Evolutionary conservation across 768 basidiomycete genomes (phyloP).

Genomic region (Boletus sp.): DNA sequence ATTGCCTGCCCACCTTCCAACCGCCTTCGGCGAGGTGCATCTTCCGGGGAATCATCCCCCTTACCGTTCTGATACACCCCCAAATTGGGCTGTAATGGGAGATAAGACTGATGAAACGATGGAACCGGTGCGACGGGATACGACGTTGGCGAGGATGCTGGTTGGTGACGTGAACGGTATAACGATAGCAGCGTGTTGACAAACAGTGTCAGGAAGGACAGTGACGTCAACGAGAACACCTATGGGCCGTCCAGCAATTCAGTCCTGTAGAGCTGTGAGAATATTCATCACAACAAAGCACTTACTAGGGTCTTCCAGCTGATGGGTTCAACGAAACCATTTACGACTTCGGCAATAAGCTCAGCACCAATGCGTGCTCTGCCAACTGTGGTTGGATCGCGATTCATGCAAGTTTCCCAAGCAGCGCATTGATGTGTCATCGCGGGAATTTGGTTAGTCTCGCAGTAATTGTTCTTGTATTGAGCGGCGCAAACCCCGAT

Average conservation of each 20-base stretch:
- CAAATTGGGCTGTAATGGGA: slow-evolving; percentile 48
- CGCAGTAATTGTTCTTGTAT: slow-evolving; percentile 82
- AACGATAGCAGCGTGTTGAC: slow-evolving; percentile 77
- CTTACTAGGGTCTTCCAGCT: slow-evolving; percentile 95
- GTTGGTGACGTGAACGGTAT: slow-evolving; percentile 65
- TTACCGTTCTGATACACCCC: slow-evolving; percentile 41
- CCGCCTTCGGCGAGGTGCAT: slow-evolving; percentile 50
- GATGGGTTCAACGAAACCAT: slow-evolving; percentile 95
- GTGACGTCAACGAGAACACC: slow-evolving; percentile 72
- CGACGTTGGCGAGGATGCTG: slow-evolving; percentile 37
- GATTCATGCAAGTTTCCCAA: slow-evolving; percentile 95
- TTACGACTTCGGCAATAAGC: slow-evolving; percentile 93
- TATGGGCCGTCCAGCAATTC: slow-evolving; percentile 28
- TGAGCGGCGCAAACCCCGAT: slow-evolving; percentile 82
- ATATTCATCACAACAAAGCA: slow-evolving; percentile 12
- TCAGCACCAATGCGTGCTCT: slow-evolving; percentile 90
- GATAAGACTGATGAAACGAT: slow-evolving; percentile 48
- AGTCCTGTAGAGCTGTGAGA: slow-evolving; percentile 17
- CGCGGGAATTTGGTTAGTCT: slow-evolving; percentile 71
- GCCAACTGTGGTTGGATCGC: slow-evolving; percentile 85
- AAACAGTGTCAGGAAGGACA: slow-evolving; percentile 75
- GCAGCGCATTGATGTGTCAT: slow-evolving; percentile 82
- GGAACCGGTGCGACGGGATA: slow-evolving; percentile 39
- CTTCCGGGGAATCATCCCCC: slow-evolving; percentile 32
- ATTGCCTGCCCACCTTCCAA: slow-evolving; percentile 52